Base-by-base conservation (phyloP, 2,329 filamentous ascomycete species). In the Plectosphaerella plurivora region DNA sequence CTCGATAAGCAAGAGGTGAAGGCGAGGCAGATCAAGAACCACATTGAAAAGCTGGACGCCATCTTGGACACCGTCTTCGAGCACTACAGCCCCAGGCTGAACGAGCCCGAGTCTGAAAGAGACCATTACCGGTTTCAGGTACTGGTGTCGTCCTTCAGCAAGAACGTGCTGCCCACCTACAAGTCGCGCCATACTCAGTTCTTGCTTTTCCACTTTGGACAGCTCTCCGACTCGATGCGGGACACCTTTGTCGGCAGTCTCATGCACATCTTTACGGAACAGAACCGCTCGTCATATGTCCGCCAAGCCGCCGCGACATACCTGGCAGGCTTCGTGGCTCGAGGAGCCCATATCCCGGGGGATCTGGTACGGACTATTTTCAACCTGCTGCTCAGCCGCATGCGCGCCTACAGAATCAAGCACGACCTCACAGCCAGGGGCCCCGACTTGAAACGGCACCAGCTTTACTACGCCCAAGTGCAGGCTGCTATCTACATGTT, bases 101-200 rank as follows among this genome's bases (percentile, higher is more conserved):
- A 76, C 39, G 78, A 86, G 45, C 87, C 88, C 10, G 81, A 85
- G 37, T 83, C 84, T 12, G 80, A 86, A 47, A 77, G 84, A 52
- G 86, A 89, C 42, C 82, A 88, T 57, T 83, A 86, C 52, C 83
- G 84, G 48, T 89, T 96, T 60, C 86, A 89, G 50, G 84, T 89
- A 51, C 78, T 99, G 39, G 78, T 97, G 25, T 82, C 86, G 47
- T 91, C 96, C 65, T 99, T 99, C 64, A 83, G 87, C 55, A 88
- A 83, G 65, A 90, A 91, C 63, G 91, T 99, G 54, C 79, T 99
- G 28, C 91, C 92, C 4, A 95, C 91, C 14, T 91, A 94, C 66
- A 89, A 91, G 60, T 96, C 91, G 22, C 86, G 94, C 35, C 93
- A 97, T 67, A 91, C 91, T 0, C 94, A 99, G 63, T 99, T 97